Evolutionary conservation across 352 stramenopile species (phyloP).

Genomic region (Hyaloperonospora arabidopsidis): DNA sequence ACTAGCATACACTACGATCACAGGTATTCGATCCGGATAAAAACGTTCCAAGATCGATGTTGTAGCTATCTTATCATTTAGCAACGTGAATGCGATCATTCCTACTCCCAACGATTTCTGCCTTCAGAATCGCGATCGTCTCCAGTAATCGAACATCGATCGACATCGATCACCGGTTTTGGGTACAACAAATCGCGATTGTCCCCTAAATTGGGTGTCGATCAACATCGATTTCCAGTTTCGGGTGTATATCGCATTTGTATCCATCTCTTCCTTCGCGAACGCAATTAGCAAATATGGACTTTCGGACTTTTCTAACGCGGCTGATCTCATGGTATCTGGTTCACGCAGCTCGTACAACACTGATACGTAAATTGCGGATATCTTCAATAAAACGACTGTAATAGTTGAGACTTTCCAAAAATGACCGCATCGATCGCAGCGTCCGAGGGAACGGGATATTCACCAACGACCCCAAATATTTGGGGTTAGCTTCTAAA

Average conservation of each 20-base stretch:
- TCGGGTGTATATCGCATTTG: too few species aligned
- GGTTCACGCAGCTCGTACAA: too few species aligned
- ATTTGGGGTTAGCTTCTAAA: slow-evolving; percentile 5
- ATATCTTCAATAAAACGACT: too few species aligned
- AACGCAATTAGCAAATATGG: too few species aligned
- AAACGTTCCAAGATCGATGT: background rate
- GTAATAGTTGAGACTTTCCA: too few species aligned
- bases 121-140: background rate
- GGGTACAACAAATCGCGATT: too few species aligned
- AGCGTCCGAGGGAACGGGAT: slow-evolving; percentile 1
- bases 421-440: background rate
- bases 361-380: too few species aligned
- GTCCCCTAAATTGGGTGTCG: too few species aligned
- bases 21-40: background rate
- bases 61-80: background rate
- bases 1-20: background rate
- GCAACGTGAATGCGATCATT: background rate
- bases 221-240: background rate
- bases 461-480: background rate
- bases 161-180: too few species aligned
- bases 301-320: too few species aligned
- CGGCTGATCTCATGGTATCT: background rate
- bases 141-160: too few species aligned
- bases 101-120: background rate
- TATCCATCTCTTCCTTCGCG: too few species aligned